Conservation (phyloP, 805 yeast genomes). For the Yarrowia divulgata region DNA sequence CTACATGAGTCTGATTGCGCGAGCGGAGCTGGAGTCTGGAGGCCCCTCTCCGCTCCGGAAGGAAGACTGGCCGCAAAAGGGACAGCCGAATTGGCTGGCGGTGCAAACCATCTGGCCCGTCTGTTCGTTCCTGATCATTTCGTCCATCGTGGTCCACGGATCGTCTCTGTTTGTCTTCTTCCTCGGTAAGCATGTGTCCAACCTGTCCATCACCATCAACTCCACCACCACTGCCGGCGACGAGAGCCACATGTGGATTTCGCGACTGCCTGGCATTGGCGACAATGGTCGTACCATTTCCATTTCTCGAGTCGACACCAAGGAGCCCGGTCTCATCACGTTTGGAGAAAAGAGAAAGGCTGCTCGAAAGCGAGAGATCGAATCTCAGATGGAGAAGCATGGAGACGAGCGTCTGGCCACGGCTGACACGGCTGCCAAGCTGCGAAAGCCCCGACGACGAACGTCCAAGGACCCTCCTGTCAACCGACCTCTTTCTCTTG, state of each 20-base stretch:
- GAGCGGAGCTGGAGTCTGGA: conserved; percentile 69
- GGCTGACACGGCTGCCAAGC: conserved; percentile 4
- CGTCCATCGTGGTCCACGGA: conserved; percentile 89
- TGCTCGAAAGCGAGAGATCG: not conserved
- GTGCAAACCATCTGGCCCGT: conserved; percentile 81
- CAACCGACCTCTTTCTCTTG: conserved; percentile 32
- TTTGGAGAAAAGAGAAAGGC: conserved; percentile 45
- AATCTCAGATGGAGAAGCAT: not conserved
- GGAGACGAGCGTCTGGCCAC: not conserved
- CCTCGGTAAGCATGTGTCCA: conserved; percentile 84
- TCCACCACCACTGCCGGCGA: conserved; percentile 70
- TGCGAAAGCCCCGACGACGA: conserved; percentile 28
- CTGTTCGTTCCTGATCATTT: conserved; percentile 76
- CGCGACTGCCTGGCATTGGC: conserved; percentile 81
- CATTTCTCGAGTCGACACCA: conserved; percentile 80
- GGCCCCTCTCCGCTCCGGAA: conserved; percentile 63
- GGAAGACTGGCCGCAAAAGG: conserved; percentile 55
- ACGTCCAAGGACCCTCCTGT: conserved; percentile 39
- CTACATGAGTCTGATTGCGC: conserved; percentile 80
- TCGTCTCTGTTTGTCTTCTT: conserved; percentile 83
- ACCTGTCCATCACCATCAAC: conserved; percentile 91
- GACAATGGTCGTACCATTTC: conserved; percentile 77
- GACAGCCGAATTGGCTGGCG: conserved; percentile 62
- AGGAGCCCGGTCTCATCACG: conserved; percentile 50
- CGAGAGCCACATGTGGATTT: conserved; percentile 77